These are phyloP conservation scores for Leucosporidium yakuticum DNA, from an alignment of 768 basidiomycete genomes.

Conservation along the genomic window DNA sequence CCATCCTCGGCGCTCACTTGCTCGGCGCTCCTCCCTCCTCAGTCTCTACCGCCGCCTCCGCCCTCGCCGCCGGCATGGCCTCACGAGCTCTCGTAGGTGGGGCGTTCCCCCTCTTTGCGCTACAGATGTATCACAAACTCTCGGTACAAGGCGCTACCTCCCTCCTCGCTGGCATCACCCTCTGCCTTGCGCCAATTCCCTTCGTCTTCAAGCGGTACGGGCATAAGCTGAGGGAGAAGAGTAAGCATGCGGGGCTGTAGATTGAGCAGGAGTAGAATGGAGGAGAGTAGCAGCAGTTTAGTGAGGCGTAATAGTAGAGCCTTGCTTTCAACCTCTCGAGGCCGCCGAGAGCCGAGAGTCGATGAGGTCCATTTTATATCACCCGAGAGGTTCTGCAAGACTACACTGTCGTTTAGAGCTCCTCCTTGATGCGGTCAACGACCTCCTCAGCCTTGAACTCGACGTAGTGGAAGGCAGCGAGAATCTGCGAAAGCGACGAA, in stretches of 20 bases:
- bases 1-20: no score
- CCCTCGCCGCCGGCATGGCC: conserved; percentile 30
- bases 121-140: conserved; percentile 29
- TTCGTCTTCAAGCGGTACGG: conserved; percentile 18
- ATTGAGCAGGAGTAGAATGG: not conserved
- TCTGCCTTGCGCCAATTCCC: conserved; percentile 20
- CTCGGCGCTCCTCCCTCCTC: conserved; percentile 3
- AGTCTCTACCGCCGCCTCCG: conserved; percentile 22
- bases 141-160: conserved; percentile 30
- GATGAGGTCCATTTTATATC: no score
- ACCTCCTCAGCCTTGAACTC: not conserved
- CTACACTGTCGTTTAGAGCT: conserved; percentile 5
- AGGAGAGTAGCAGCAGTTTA: not conserved
- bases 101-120: conserved; percentile 21
- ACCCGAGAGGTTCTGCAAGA: no score
- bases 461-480: conserved; percentile 17
- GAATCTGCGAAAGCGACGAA: conserved; percentile 3
- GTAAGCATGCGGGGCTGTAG: not conserved
- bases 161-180: conserved; percentile 26
- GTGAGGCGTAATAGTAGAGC: no score
- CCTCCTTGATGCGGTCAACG: conserved; percentile 20
- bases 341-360: no score
- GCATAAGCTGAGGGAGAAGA: not conserved
- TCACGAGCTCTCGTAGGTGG: conserved; percentile 23
- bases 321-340: no score